Conservation (phyloP, 2,329 filamentous ascomycete species). For the Cadophora sp. region DNA sequence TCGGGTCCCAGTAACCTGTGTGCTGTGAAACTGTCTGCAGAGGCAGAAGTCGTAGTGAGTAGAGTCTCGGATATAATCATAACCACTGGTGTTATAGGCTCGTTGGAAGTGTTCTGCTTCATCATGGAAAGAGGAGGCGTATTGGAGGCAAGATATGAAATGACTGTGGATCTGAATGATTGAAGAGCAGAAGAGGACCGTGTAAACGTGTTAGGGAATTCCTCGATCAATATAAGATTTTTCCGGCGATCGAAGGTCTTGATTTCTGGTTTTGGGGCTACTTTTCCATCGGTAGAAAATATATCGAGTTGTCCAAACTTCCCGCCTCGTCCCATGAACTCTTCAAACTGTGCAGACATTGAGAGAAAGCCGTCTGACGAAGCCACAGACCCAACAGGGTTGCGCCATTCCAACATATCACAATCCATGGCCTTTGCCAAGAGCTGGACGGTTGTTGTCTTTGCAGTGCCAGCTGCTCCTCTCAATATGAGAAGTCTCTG, state of each 20-base stretch:
- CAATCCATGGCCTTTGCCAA: constrained; percentile 79
- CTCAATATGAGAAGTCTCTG: constrained; percentile 85
- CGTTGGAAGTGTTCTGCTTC: constrained; percentile 46
- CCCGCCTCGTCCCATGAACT: constrained; percentile 84
- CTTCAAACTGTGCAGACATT: constrained; percentile 83
- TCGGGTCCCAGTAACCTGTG: constrained; percentile 88
- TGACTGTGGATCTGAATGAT: constrained; percentile 76
- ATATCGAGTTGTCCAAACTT: constrained; percentile 76
- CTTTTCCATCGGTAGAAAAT: constrained; percentile 40
- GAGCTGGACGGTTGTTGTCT: constrained; percentile 84
- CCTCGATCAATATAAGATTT: constrained; percentile 77
- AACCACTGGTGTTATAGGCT: constrained; percentile 74
- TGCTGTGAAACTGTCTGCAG: constrained; percentile 90
- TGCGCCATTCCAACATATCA: constrained; percentile 88
- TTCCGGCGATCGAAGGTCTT: constrained; percentile 45
- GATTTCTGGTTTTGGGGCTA: constrained; percentile 42
- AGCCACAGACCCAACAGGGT: constrained; percentile 69
- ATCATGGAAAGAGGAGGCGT: constrained; percentile 61
- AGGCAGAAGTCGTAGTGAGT: constrained; percentile 82
- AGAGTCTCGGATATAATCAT: constrained; percentile 93
- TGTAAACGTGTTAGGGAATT: constrained; percentile 80
- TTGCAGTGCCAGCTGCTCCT: constrained; percentile 89
- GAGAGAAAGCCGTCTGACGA: constrained; percentile 70
- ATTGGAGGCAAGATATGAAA: constrained; percentile 76
- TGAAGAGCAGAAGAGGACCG: constrained; percentile 68